Base-by-base conservation (phyloP, 1,139 yeast species). In the Saccharomycopsis hybrid region DNA sequence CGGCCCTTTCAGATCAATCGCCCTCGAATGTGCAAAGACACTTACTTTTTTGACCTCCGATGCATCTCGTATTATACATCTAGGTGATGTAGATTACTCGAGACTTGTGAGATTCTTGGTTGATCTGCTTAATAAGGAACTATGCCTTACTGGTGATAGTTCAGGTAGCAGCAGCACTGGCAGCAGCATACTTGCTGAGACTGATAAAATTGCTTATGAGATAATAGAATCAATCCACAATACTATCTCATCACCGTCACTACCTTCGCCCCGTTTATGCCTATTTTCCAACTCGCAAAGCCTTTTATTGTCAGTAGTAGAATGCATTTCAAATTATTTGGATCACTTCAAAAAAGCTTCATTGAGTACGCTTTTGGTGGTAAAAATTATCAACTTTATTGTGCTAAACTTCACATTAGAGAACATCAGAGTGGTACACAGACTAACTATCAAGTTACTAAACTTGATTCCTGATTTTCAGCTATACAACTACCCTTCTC, bases 361-460 rank as follows among this genome's bases (percentile, higher is more conserved):
- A 3, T 28, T 41, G 2, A 39, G 36, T 13, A 31, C 36, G 13
- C 29, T 33, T 5, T n/a, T 40, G 25, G 41, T 49, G 2, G 38
- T 50, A 31, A 48, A 47, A 28, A 28, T 50, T 28, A 31, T 33
- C 9, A 44, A 41, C 30, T 49, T 29, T 29, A 4, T 47, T 27
- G 32, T 50, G 3, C 13, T 50, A 5, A 49, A 50, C 30, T n/a
- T 9, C 27, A 9, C 13, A 11, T 5, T 41, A 3, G 51, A 50
- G 13, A 5, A 9, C 9, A n/a, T 18, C 3, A 31, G 30, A 35
- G 13, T 38, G 11, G 40, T 47, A 5, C 41, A 37, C 7, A 8
- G 27, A 24, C 46, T 44, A 11, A 44, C 11, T 31, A 31, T 31
- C 35, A 31, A 31, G 11, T 31, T 31, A 11, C 11, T 31, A 7